A percentile compares a stretch with the other conserved stretches of the same genome.
These are phyloP conservation scores for Lomentospora prolificans DNA, from an alignment of 2,329 filamentous ascomycete species.

Conservation along the genomic window DNA sequence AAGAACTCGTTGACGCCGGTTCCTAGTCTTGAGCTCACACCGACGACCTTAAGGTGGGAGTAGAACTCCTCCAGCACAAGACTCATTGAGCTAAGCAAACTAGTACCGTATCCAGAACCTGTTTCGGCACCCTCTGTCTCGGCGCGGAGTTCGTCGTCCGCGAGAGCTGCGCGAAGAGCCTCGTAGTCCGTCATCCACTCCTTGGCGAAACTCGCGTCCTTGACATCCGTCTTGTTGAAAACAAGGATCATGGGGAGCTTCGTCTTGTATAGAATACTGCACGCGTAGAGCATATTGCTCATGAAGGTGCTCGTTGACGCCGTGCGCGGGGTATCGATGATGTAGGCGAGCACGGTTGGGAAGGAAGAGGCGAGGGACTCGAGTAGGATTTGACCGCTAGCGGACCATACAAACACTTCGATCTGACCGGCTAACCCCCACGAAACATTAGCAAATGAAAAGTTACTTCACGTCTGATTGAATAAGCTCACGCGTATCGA, in stretches of 20 bases:
- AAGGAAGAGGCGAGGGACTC: slow-evolving; percentile 89
- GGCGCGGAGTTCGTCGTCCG: slow-evolving; percentile 68
- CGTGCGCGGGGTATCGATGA: slow-evolving; percentile 93
- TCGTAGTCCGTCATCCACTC: slow-evolving; percentile 99
- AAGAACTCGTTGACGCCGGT: slow-evolving; percentile 92
- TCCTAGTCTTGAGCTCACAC: slow-evolving; percentile 86
- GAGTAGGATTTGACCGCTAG: slow-evolving; percentile 85
- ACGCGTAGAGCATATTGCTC: slow-evolving; percentile 99
- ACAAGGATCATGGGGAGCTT: slow-evolving; percentile 97
- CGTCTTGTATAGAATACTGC: slow-evolving; percentile 97
- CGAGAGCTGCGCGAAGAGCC: slow-evolving; percentile 79
- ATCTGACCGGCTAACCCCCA: slow-evolving; percentile 86
- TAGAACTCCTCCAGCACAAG: slow-evolving; percentile 97
- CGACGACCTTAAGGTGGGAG: slow-evolving; percentile 83
- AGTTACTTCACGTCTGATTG: neutral
- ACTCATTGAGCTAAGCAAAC: slow-evolving; percentile 93
- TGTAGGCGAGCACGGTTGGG: slow-evolving; percentile 92
- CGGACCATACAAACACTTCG: slow-evolving; percentile 98
- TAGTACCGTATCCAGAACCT: slow-evolving; percentile 93
- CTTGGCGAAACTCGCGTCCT: slow-evolving; percentile 82
- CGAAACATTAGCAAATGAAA: neutral
- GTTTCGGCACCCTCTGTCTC: slow-evolving; percentile 62
- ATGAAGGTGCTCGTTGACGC: slow-evolving; percentile 94
- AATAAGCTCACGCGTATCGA: slow-evolving; percentile 62
- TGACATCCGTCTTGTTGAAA: slow-evolving; percentile 98